phyloP scores from a whole-genome alignment of 192 early-diverging fungal genomes.

The Kickxella alabastrina region DNA sequence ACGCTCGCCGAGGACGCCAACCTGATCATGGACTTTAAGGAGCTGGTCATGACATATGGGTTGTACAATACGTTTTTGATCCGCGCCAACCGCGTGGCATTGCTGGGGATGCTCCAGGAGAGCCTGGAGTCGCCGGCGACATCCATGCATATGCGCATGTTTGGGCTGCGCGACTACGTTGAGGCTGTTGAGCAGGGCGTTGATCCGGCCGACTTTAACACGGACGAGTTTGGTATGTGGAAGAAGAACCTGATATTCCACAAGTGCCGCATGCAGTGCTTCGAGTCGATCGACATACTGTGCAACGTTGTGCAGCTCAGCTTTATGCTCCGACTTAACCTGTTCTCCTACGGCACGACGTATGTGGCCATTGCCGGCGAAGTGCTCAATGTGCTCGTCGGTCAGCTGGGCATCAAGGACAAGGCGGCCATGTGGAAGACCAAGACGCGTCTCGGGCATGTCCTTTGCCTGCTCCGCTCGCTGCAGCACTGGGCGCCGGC shows the following conservation, averaged over 20 bases:
- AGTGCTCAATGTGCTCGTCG: slow-evolving; percentile 39
- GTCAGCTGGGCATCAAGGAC: slow-evolving; percentile 33
- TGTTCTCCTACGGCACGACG: slow-evolving; percentile 44
- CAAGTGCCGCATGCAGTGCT: slow-evolving; percentile 38
- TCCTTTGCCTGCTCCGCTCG: slow-evolving; percentile 33
- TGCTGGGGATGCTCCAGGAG: slow-evolving; percentile 38
- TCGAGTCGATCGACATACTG: slow-evolving; percentile 41
- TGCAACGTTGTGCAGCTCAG: slow-evolving; percentile 43
- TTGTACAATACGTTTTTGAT: slow-evolving; percentile 43
- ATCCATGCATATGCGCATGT: slow-evolving; percentile 38
- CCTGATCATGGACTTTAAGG: slow-evolving; percentile 44
- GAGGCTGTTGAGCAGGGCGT: slow-evolving; percentile 18
- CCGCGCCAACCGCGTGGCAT: slow-evolving; percentile 43
- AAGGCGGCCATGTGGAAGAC: slow-evolving; percentile 27
- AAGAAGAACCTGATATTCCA: slow-evolving; percentile 41
- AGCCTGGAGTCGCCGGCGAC: slow-evolving; percentile 26
- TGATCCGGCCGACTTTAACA: slow-evolving; percentile 3
- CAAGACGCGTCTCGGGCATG: slow-evolving; percentile 37
- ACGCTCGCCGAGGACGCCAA: slow-evolving; percentile 18
- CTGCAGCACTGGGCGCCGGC: slow-evolving; percentile 50
- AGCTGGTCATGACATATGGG: slow-evolving; percentile 46
- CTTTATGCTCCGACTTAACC: slow-evolving; percentile 38
- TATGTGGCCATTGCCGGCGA: slow-evolving; percentile 46
- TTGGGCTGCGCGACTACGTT: slow-evolving; percentile 45
- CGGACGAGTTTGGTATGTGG: slow-evolving; percentile 21